phyloP scores from a whole-genome alignment of 2,329 filamentous ascomycete genomes.

The Arthrinium puccinioides region DNA sequence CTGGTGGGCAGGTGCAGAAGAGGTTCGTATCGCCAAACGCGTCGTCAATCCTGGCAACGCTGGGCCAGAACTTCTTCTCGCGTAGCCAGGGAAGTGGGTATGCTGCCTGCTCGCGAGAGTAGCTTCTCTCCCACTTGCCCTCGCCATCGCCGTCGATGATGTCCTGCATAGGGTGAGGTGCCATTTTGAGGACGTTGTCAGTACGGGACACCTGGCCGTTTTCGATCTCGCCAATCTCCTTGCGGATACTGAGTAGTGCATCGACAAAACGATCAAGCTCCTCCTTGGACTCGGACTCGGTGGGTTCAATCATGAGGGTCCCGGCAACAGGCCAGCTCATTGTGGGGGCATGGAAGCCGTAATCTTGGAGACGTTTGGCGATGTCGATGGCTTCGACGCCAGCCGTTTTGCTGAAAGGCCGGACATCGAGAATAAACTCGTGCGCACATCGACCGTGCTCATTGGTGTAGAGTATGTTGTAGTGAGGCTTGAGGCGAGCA shows the following conservation, averaged over 20 bases:
- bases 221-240: slow-evolving; percentile 80
- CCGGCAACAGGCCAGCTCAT: slow-evolving; percentile 96
- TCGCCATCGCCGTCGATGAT: slow-evolving; percentile 55
- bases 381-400: slow-evolving; percentile 91
- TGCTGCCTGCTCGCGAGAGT: slow-evolving; percentile 74
- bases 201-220: slow-evolving; percentile 67
- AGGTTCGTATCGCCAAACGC: slow-evolving; percentile 87
- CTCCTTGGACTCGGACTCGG: slow-evolving; percentile 84
- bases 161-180: slow-evolving; percentile 80
- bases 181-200: slow-evolving; percentile 80
- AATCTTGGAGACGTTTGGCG: slow-evolving; percentile 93
- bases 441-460: slow-evolving; percentile 81
- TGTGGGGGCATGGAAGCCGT: slow-evolving; percentile 93
- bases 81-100: slow-evolving; percentile 76
- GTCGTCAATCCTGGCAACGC: slow-evolving; percentile 80
- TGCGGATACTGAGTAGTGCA: slow-evolving; percentile 76
- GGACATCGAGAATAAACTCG: slow-evolving; percentile 91
- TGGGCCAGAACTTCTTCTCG: slow-evolving; percentile 98
- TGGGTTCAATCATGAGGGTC: slow-evolving; percentile 97
- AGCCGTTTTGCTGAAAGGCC: slow-evolving; percentile 73
- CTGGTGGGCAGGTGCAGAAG: slow-evolving; percentile 89
- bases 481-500: slow-evolving; percentile 76
- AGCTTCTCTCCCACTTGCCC: slow-evolving; percentile 71
- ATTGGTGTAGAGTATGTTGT: slow-evolving; percentile 91
- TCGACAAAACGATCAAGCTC: slow-evolving; percentile 93